Evolutionary conservation across 768 basidiomycete species (phyloP), one percentile per base, ranked within the genome.

Genomic region (Calvatia gigantea): DNA sequence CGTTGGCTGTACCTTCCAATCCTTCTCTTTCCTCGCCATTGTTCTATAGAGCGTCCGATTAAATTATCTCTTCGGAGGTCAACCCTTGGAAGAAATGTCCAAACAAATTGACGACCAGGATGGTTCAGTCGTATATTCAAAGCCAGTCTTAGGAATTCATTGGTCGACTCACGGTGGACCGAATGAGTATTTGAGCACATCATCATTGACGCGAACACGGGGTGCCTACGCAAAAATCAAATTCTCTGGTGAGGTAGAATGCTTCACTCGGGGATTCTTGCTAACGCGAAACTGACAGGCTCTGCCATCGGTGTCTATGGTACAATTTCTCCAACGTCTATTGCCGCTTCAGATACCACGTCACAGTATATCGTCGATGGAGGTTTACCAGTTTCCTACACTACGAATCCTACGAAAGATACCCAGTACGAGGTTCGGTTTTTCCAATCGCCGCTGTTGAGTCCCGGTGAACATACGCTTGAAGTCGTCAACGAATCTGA

Each of bases 221-320:
- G 53, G 53, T 29, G 53, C 37, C 23, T 47, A 27, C 29, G 53
- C 53, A 28, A 54, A 46, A 38, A 46, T 54, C 38, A 39, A 25
- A 27, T 54, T 54, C 37, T 38, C n/a, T 41, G 45, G 53, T 54
- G 33, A 41, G 39, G 4, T 1, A 46, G 33, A 29, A 12, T 23
- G 17, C 38, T 17, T 6, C 8, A 4, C 15, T 42, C 14, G 3
- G 21, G 21, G 3, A 9, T 27, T 1, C 23, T 43, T n/a, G 32
- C 12, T 52, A 28, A 52, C 29, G 7, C 28, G 19, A 42, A 44
- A 32, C 17, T 43, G 27, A 33, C 19, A 54, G 53, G 53, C 9
- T 28, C 53, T 4, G 46, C 53, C 23, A 46, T 54, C 12, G 45
- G 35, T 54, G 53, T 54, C 44, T 54, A 54, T 8, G 45, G 53